These are phyloP conservation scores for Discostella pseudostelligera DNA, from an alignment of 108 stramenopile species.

Conservation along the genomic window DNA sequence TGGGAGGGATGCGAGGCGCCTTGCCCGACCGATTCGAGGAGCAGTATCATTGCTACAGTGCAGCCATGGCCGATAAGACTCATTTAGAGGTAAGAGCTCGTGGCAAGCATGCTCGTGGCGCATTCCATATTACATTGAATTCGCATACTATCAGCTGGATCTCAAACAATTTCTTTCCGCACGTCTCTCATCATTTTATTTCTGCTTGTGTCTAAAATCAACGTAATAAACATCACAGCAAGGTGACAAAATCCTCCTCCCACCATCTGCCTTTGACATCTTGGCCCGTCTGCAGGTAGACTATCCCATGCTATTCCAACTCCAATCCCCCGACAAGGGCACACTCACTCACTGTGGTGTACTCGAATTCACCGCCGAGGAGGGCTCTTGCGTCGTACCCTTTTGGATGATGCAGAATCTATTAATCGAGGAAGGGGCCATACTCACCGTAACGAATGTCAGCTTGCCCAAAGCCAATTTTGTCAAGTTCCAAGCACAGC, in stretches of 20 bases:
- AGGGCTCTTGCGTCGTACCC: constrained; percentile 97
- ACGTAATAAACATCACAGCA: constrained; percentile 33
- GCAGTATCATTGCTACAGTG: constrained; percentile 90
- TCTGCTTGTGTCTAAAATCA: neutral
- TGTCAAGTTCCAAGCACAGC: constrained; percentile 98
- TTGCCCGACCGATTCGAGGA: constrained; percentile 71
- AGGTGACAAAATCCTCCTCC: constrained; percentile 98
- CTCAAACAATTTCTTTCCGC: neutral
- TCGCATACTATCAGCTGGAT: no score
- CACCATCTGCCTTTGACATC: constrained; percentile 95
- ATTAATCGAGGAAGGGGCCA: constrained; percentile 84
- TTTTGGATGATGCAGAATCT: constrained; percentile 99
- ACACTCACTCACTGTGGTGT: constrained; percentile 95
- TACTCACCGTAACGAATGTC: constrained; percentile 95
- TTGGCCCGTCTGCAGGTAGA: constrained; percentile 91
- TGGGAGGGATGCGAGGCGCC: constrained; percentile 29
- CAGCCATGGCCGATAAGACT: constrained; percentile 87
- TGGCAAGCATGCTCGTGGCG: neutral
- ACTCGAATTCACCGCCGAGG: constrained; percentile 98
- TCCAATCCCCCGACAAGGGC: constrained; percentile 51
- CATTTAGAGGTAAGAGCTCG: constrained; percentile 75
- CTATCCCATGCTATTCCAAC: constrained; percentile 94
- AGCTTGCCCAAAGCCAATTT: constrained; percentile 93
- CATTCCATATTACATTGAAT: neutral
- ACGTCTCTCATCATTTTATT: neutral